Percentiles rank a stretch among this genome's conserved stretches.
phyloP scores from a whole-genome alignment of 2,329 filamentous ascomycete genomes.

The Microthyrium microscopicum region DNA sequence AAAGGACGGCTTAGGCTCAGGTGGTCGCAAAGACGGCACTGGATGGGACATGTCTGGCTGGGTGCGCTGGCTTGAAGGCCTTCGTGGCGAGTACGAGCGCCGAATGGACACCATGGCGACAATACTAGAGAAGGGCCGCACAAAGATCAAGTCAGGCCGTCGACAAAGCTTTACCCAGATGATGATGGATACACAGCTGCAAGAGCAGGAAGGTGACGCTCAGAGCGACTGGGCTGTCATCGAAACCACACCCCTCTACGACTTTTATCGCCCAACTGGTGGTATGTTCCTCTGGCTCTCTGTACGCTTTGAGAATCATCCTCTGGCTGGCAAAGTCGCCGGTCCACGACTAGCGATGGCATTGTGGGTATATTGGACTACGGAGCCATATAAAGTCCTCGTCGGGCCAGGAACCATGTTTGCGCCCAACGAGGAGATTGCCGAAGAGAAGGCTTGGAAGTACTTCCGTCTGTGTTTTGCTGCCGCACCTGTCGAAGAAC shows the following conservation, averaged over 20 bases:
- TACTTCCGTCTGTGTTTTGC: slow-evolving; percentile 74
- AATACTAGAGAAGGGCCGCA: slow-evolving; percentile 51
- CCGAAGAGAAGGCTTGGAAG: slow-evolving; percentile 44
- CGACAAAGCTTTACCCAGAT: slow-evolving; percentile 18
- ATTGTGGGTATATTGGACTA: slow-evolving; percentile 55
- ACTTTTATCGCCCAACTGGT: slow-evolving; percentile 64
- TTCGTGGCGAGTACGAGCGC: slow-evolving; percentile 68
- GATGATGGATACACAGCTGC: slow-evolving; percentile 19
- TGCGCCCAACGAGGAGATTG: slow-evolving; percentile 45
- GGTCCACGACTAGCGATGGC: slow-evolving; percentile 43
- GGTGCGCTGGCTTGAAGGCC: slow-evolving; percentile 78
- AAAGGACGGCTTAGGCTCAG: slow-evolving; percentile 24
- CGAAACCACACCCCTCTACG: slow-evolving; percentile 55
- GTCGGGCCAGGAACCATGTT: slow-evolving; percentile 60
- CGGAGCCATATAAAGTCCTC: slow-evolving; percentile 52
- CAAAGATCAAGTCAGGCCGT: slow-evolving; percentile 45
- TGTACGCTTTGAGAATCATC: slow-evolving; percentile 55
- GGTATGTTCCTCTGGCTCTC: slow-evolving; percentile 89
- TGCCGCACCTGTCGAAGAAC: slow-evolving; percentile 55
- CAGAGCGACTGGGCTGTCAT: slow-evolving; percentile 56
- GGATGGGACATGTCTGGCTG: slow-evolving; percentile 73
- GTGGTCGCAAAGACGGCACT: slow-evolving; percentile 33
- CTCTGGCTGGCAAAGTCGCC: slow-evolving; percentile 39
- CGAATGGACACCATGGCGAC: slow-evolving; percentile 69
- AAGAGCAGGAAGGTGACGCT: slow-evolving; percentile 20